Percentiles rank a stretch among this genome's conserved stretches.
Evolutionary conservation across 768 basidiomycete species (phyloP).

Genomic region (Coprinopsis marcescibilis): DNA sequence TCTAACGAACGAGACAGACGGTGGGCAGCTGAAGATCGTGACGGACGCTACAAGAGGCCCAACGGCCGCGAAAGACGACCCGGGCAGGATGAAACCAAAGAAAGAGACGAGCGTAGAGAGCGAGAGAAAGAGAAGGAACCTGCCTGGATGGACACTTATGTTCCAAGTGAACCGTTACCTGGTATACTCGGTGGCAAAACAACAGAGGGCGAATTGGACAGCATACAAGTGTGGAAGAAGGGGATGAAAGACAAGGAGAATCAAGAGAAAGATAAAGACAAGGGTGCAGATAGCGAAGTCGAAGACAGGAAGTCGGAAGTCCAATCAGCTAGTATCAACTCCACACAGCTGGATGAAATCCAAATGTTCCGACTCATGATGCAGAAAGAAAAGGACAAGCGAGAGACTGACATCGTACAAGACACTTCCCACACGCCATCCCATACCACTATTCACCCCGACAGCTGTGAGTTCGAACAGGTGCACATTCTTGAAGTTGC

Average conservation of each 20-base stretch:
- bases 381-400: constrained; percentile 65
- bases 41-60: constrained; percentile 53
- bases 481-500: too few species aligned
- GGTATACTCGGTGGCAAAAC: constrained; percentile 63
- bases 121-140: constrained; percentile 79
- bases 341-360: constrained; percentile 61
- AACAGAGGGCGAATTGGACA: constrained; percentile 65
- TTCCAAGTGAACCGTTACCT: constrained; percentile 50
- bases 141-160: constrained; percentile 89
- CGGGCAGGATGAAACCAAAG: constrained; percentile 37
- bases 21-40: constrained; percentile 66
- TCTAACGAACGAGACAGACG: constrained; percentile 37
- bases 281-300: constrained; percentile 1
- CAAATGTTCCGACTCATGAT: constrained; percentile 80
- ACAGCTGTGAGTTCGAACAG: too few species aligned
- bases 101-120: constrained; percentile 45
- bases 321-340: constrained; percentile 11
- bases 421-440: constrained; percentile 2
- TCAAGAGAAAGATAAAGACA: constrained; percentile 37
- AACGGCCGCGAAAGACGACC: constrained; percentile 54
- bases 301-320: constrained; percentile 9
- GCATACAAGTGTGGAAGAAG: constrained; percentile 86
- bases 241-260: constrained; percentile 72
- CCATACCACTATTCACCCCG: neutral
- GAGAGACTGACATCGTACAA: constrained; percentile 23